Conservation (phyloP, 2,329 filamentous ascomycete species). For the Hymenoscyphus linearis region DNA sequence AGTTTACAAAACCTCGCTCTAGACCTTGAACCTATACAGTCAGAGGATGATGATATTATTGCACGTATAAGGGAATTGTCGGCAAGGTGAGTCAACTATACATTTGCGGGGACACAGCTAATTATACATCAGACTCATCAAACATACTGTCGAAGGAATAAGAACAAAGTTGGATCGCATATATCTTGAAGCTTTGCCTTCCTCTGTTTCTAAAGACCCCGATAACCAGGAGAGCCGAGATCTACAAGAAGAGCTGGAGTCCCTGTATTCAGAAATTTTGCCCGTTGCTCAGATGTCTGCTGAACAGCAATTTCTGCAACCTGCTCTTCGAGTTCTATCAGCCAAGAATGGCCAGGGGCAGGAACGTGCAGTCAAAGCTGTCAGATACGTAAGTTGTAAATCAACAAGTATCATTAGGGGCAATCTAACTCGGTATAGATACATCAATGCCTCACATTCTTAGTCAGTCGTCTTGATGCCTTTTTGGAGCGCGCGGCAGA, state of each 20-base stretch:
- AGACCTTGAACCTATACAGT: conserved; percentile 50
- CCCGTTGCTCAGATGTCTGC: conserved; percentile 67
- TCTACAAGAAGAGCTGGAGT: conserved; percentile 61
- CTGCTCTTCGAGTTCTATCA: conserved; percentile 46
- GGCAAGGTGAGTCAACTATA: conserved; percentile 40
- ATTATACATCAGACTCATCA: conserved; percentile 43
- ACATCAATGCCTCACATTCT: conserved; percentile 45
- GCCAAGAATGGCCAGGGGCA: conserved; percentile 40
- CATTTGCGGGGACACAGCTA: not conserved
- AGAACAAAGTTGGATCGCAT: conserved; percentile 50
- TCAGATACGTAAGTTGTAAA: conserved; percentile 44
- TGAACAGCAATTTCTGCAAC: conserved; percentile 61
- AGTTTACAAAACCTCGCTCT: conserved; percentile 62
- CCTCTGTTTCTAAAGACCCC: conserved; percentile 5
- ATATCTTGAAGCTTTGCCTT: conserved; percentile 44
- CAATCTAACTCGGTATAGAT: conserved; percentile 36
- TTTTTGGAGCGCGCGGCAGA: conserved; percentile 40
- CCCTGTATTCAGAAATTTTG: conserved; percentile 62
- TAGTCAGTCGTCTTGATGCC: conserved; percentile 42
- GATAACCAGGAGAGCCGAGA: conserved; percentile 39
- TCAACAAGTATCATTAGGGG: not conserved
- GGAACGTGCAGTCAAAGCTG: conserved; percentile 41
- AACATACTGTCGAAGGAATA: conserved; percentile 50
- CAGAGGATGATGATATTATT: conserved; percentile 47
- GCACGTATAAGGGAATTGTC: conserved; percentile 54